Evolutionary conservation across 1,284 basidiomycete species (phyloP).

Genomic region (Rhodotorula sp.): DNA sequence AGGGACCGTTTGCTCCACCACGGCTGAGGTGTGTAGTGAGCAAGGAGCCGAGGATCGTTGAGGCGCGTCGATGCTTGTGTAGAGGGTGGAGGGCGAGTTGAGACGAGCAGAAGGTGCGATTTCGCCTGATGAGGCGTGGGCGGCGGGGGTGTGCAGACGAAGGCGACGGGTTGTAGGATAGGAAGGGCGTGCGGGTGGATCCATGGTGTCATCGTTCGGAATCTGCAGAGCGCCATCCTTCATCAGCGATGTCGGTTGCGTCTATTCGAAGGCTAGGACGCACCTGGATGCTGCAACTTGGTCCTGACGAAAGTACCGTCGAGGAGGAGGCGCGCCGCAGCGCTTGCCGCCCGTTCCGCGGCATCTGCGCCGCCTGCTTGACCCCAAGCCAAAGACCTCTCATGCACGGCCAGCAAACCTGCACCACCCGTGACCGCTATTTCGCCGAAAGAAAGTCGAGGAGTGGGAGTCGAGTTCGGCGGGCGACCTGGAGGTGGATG

Average conservation of each 20-base stretch:
- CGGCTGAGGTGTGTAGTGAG: no score
- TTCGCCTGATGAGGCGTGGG: not conserved
- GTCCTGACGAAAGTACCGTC: constrained; percentile 26
- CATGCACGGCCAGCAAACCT: no score
- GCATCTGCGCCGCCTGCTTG: no score
- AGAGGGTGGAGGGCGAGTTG: not conserved
- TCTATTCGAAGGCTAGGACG: not conserved
- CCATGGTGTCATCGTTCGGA: constrained; percentile 23
- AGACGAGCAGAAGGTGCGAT: constrained; percentile 3
- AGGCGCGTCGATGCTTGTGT: not conserved
- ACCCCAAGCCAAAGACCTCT: no score
- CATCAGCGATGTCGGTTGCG: not conserved
- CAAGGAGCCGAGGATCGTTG: not conserved
- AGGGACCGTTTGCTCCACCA: no score
- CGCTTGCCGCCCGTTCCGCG: no score
- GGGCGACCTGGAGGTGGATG: no score
- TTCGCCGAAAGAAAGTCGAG: no score
- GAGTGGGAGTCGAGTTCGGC: no score
- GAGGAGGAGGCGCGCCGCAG: constrained; percentile 4
- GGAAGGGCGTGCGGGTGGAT: constrained; percentile 13
- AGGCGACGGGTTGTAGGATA: constrained; percentile 12
- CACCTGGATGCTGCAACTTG: constrained; percentile 33
- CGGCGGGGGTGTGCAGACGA: not conserved
- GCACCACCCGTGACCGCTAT: no score
- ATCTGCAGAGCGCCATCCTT: not conserved